Conservation (phyloP, 345 rosid genomes). For the Turnera subulata region DNA sequence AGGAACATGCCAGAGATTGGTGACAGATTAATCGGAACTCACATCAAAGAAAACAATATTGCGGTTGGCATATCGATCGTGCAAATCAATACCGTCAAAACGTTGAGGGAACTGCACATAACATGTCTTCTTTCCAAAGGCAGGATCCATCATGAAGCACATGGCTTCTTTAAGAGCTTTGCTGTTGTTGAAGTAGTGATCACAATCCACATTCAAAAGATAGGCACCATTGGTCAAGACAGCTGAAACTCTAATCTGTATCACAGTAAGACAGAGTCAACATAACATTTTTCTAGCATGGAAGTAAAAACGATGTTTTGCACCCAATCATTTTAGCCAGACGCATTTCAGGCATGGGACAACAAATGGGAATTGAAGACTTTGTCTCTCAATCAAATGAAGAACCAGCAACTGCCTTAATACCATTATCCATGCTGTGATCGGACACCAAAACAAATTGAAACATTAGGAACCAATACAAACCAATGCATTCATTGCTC, state of each 20-base stretch:
- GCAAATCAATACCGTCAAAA: slow-evolving; percentile 99
- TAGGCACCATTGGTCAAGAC: slow-evolving; percentile 98
- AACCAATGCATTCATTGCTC: slow-evolving; percentile 99
- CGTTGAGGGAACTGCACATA: slow-evolving; percentile 99
- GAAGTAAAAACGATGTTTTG: no score
- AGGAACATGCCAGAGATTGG: slow-evolving; percentile 4
- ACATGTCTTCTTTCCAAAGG: slow-evolving; percentile 83
- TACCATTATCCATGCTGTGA: no score
- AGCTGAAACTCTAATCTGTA: slow-evolving; percentile 97
- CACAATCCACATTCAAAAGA: slow-evolving; percentile 98
- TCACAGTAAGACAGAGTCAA: slow-evolving; percentile 22
- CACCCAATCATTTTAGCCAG: no score
- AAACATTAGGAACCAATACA: slow-evolving; percentile 19
- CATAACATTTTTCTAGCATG: not conserved
- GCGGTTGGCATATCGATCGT: slow-evolving; percentile 99
- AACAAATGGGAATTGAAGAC: no score
- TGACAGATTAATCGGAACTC: slow-evolving; percentile 28
- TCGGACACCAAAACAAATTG: not conserved
- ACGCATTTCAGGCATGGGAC: no score
- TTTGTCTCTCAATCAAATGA: no score
- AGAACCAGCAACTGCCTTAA: no score
- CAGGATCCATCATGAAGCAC: slow-evolving; percentile 99
- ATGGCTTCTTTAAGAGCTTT: slow-evolving; percentile 98
- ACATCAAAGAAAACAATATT: slow-evolving; percentile 98
- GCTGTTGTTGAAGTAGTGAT: slow-evolving; percentile 99